Evolutionary conservation across 2,329 filamentous ascomycete species (phyloP).

Genomic region (Ceratocystis alfenasii): DNA sequence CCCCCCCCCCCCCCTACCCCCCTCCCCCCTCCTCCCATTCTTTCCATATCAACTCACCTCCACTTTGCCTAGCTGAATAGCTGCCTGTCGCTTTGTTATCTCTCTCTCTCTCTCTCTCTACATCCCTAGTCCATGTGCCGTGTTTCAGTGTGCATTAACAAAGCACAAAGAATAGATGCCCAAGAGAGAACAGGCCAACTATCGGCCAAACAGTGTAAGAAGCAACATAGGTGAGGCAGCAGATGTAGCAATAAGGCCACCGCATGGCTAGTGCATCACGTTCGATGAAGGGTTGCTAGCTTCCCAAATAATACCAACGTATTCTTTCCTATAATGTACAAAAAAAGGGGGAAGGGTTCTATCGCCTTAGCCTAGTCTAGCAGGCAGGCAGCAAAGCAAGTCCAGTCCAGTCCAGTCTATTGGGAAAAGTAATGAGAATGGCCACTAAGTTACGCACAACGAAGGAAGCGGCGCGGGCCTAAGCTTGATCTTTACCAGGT

Average conservation of each 20-base stretch:
- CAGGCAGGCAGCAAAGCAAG: not conserved
- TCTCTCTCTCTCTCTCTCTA: not conserved
- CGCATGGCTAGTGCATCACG: conserved; percentile 6
- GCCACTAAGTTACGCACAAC: not conserved
- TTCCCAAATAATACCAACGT: not conserved
- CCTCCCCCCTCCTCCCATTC: not conserved
- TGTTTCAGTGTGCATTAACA: conserved; percentile 12
- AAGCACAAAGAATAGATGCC: conserved; percentile 6
- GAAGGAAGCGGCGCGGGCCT: conserved; percentile 10
- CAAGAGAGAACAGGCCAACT: conserved; percentile 10
- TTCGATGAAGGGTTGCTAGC: not conserved
- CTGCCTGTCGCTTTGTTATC: not conserved
- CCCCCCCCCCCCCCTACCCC: not conserved
- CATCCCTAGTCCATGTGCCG: conserved; percentile 2
- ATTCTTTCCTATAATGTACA: not conserved
- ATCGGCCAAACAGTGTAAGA: not conserved
- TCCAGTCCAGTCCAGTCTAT: not conserved
- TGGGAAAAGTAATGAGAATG: not conserved
- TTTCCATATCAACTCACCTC: not conserved
- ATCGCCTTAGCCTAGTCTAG: not conserved
- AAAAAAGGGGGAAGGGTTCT: not conserved
- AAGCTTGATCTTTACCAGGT: conserved; percentile 1
- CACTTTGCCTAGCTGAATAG: not conserved
- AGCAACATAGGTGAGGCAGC: not conserved
- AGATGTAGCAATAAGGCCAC: not conserved